Evolutionary conservation across 2,329 filamentous ascomycete species (phyloP).

Genomic region (Ophiostoma ulmi): DNA sequence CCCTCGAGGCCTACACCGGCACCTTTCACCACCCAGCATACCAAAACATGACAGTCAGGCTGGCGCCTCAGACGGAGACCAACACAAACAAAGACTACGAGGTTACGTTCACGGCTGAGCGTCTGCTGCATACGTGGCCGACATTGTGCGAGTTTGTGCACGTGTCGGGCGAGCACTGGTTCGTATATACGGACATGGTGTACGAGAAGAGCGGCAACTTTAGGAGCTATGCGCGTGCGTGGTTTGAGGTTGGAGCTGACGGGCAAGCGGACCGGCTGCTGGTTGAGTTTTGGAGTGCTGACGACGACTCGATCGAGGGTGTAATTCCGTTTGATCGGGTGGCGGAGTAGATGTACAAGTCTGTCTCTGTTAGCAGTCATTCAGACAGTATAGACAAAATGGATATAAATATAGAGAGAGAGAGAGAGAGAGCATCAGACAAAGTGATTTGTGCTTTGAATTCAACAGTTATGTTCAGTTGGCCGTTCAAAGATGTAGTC

Average conservation of each 20-base stretch:
- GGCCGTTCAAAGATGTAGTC: slow-evolving; percentile 58
- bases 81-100: slow-evolving; percentile 4
- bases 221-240: slow-evolving; percentile 32
- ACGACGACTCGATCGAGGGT: slow-evolving; percentile 31
- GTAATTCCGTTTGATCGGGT: slow-evolving; percentile 32
- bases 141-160: slow-evolving; percentile 34
- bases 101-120: slow-evolving; percentile 27
- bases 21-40: slow-evolving; percentile 44
- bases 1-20: slow-evolving; percentile 38
- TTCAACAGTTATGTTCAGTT: slow-evolving; percentile 49
- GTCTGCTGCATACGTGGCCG: slow-evolving; percentile 34
- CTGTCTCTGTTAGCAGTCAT: slow-evolving; percentile 8
- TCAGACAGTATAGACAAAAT: neutral
- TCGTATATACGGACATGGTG: slow-evolving; percentile 32
- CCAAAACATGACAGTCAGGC: slow-evolving; percentile 32
- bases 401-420: slow-evolving; percentile 13
- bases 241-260: slow-evolving; percentile 33
- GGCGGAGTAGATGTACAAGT: neutral
- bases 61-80: neutral
- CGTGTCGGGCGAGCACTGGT: slow-evolving; percentile 37
- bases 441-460: slow-evolving; percentile 42
- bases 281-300: slow-evolving; percentile 32
- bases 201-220: slow-evolving; percentile 30
- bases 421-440: slow-evolving; percentile 11
- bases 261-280: slow-evolving; percentile 32